These are phyloP conservation scores for Diaporthe aspalathi DNA, from an alignment of 2,329 filamentous ascomycete species.

Conservation along the genomic window DNA sequence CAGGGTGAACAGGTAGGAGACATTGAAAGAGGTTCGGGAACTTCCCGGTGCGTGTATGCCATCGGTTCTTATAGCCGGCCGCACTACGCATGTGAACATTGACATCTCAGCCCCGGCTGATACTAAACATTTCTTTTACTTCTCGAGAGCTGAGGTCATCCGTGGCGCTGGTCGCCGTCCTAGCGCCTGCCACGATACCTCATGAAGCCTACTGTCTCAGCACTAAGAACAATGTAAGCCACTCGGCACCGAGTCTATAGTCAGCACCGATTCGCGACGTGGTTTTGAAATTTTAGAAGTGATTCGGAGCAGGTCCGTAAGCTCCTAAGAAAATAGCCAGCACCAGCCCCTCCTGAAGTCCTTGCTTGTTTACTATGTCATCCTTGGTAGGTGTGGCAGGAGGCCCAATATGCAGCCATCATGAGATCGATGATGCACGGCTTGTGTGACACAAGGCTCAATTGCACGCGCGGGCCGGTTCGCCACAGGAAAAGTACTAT, in stretches of 20 bases:
- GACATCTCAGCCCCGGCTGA: constrained; percentile 10
- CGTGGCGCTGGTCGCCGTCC: not conserved
- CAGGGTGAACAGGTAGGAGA: not conserved
- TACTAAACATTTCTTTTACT: not conserved
- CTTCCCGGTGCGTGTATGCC: not conserved
- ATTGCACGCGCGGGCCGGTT: no score
- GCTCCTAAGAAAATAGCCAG: not conserved
- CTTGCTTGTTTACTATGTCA: no score
- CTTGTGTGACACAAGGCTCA: not conserved
- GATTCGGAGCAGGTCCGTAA: not conserved
- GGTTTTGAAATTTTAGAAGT: not conserved
- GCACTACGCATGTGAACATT: no score
- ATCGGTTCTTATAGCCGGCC: constrained; percentile 7
- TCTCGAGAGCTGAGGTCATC: constrained; percentile 22
- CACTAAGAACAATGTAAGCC: constrained; percentile 18
- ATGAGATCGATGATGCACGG: not conserved
- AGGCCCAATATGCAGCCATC: not conserved
- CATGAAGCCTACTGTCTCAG: not conserved
- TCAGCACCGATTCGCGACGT: not conserved
- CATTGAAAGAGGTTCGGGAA: not conserved
- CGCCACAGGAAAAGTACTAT: not conserved
- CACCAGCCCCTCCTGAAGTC: not conserved
- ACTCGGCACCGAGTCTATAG: not conserved
- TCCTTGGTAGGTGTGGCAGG: not conserved
- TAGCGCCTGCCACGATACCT: constrained; percentile 15